phyloP scores from a whole-genome alignment of 768 basidiomycete genomes.

The Boletus subparvulus region DNA sequence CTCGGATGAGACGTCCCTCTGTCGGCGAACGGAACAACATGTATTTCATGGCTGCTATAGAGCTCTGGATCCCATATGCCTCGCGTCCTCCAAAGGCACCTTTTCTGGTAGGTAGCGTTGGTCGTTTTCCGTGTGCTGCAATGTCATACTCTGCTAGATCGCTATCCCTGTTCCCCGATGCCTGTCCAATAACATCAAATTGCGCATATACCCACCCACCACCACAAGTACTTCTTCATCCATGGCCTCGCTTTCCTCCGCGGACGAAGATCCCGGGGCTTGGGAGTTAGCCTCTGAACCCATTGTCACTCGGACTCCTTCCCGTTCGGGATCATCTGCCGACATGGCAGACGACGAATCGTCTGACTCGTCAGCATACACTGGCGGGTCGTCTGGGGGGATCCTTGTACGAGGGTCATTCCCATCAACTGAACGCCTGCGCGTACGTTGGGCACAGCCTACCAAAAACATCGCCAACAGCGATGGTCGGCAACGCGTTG shows the following conservation, averaged over 20 bases:
- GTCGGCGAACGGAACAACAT: constrained; percentile 54
- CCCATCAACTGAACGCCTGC: constrained; percentile 71
- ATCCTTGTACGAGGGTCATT: constrained; percentile 76
- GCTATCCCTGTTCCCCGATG: constrained; percentile 78
- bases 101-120: constrained; percentile 54
- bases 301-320: constrained; percentile 58
- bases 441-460: constrained; percentile 76
- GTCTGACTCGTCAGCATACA: constrained; percentile 61
- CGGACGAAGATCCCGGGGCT: constrained; percentile 62
- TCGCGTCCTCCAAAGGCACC: constrained; percentile 69
- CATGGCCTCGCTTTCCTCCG: constrained; percentile 71
- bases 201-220: constrained; percentile 70
- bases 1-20: constrained; percentile 50
- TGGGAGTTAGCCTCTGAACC: constrained; percentile 83
- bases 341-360: constrained; percentile 83
- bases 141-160: constrained; percentile 44
- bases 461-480: constrained; percentile 43
- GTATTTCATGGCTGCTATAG: constrained; percentile 81
- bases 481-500: constrained; percentile 65
- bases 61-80: constrained; percentile 70
- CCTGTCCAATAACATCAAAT: constrained; percentile 69
- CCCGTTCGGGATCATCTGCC: constrained; percentile 59
- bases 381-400: constrained; percentile 53
- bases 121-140: neutral
- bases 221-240: constrained; percentile 52